These are phyloP conservation scores for Nectriaceae sp. DNA, from an alignment of 2,329 filamentous ascomycete genomes.

Conservation along the genomic window DNA sequence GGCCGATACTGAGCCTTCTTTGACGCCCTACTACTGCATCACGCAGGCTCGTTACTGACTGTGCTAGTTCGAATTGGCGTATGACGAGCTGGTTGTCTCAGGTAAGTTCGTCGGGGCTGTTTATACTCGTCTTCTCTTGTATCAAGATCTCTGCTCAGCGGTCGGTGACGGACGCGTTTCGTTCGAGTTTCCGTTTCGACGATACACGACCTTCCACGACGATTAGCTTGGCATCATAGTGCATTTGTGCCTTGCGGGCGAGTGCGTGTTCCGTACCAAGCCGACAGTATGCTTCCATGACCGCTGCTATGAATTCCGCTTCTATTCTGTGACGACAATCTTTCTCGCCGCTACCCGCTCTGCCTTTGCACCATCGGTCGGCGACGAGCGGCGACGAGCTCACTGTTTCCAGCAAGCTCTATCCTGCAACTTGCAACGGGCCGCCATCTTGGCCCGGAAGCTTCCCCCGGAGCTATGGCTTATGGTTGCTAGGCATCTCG, in stretches of 20 bases:
- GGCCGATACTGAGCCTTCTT: not conserved
- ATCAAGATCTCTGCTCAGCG: not conserved
- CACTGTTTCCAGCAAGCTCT: conserved; percentile 10
- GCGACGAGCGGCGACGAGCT: conserved; percentile 11
- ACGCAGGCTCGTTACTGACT: conserved; percentile 12
- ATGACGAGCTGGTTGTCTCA: conserved; percentile 5
- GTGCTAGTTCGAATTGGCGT: conserved; percentile 7
- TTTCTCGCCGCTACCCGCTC: conserved; percentile 13
- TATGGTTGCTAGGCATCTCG: conserved; percentile 7
- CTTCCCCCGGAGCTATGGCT: conserved; percentile 11
- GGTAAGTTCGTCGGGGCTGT: not conserved
- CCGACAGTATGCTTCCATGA: conserved; percentile 9
- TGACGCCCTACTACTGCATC: conserved; percentile 8
- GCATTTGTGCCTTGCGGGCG: not conserved
- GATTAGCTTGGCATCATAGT: conserved; percentile 3
- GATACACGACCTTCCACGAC: not conserved
- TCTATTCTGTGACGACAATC: conserved; percentile 7
- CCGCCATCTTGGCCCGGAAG: conserved; percentile 3
- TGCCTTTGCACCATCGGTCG: conserved; percentile 3
- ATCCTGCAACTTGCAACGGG: conserved; percentile 2
- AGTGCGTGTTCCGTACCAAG: conserved; percentile 4
- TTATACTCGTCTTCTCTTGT: not conserved
- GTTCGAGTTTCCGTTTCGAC: conserved; percentile 5
- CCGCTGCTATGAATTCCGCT: conserved; percentile 9
- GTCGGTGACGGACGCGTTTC: conserved; percentile 6